Base-by-base conservation (phyloP, 345 rosid species). In the Cardamine occulta region DNA sequence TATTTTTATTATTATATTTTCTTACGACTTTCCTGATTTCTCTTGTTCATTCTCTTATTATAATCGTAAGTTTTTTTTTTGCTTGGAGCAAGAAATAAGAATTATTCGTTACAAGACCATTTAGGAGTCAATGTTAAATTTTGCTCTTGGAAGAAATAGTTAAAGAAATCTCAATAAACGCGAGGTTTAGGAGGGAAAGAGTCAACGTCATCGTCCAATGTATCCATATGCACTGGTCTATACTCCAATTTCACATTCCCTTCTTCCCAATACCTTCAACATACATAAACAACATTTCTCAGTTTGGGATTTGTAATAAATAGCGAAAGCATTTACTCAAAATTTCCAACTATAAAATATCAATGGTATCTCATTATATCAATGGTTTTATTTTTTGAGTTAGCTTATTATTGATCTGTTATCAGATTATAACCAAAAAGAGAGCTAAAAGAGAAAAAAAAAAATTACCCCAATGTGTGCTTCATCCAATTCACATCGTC, bases 141-240 rank as follows among this genome's bases (percentile, higher is more conserved):
- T 13, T 13, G 42, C 19, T 17, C 62, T 51, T 24, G 31, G 51
- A 2, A 0, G 10, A 53, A 54, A 42, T 19, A 8, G 13, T 13
- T 28, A 1, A 13, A 8, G 54, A 63, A 53, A 74, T 32, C 77
- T 87, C 85, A 93, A 71, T 94, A 94, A 34, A 94, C 97, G 72
- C 98, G 96, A 76, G 97, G 89, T 80, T 86, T 94, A 8, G 96
- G 98, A n/a, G 96, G 97, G 84, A 94, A 87, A 13, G 89, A 0
- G 74, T 91, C 87, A 2, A 88, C 7, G 73, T 94, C 96, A 52
- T 91, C 89, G 17, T 94, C 98, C 55, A 94, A 76, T 17, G 97
- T 88, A 79, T 90, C 86, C 96, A 94, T 84, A 80, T 91, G 98
- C 66, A 94, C 98, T 13, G 96, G 97, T 81, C 98, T 85, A 84